Evolutionary conservation across 139 green algal species (phyloP).

Genomic region (Chlorella sp.): DNA sequence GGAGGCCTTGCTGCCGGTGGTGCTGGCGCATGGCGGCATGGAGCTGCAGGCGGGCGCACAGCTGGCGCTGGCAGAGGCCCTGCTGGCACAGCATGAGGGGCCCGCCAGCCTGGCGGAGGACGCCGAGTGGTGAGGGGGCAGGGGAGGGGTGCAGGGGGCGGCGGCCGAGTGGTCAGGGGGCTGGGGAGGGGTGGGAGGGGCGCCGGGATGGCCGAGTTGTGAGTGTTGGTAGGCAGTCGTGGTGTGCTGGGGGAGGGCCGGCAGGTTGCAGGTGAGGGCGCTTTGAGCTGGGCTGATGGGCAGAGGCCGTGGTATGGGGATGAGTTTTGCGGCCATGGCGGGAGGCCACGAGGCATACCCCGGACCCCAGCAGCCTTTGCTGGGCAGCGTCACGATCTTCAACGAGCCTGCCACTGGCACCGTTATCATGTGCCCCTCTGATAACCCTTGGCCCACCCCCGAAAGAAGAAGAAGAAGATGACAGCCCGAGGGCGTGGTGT

Average conservation of each 20-base stretch:
- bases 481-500: too few species aligned
- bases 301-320: not conserved
- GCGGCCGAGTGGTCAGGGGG: not conserved
- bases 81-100: slow-evolving; percentile 36
- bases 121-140: slow-evolving; percentile 21
- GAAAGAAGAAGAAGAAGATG: too few species aligned
- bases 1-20: slow-evolving; percentile 48
- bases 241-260: too few species aligned
- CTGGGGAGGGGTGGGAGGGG: too few species aligned
- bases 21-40: slow-evolving; percentile 56
- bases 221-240: too few species aligned
- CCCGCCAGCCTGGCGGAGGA: slow-evolving; percentile 16
- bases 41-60: slow-evolving; percentile 44
- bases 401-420: too few species aligned
- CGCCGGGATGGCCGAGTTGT: not conserved
- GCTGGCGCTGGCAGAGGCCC: slow-evolving; percentile 53
- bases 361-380: too few species aligned
- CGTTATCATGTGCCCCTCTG: too few species aligned
- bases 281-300: too few species aligned
- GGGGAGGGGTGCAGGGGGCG: not conserved
- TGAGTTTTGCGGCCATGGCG: not conserved
- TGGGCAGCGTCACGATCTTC: too few species aligned
- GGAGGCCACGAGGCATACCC: not conserved
- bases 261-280: too few species aligned
- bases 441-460: too few species aligned